Evolutionary conservation across 345 rosid species (phyloP), one percentile per base, ranked within the genome.

Genomic region (Citrus cavaleriei): DNA sequence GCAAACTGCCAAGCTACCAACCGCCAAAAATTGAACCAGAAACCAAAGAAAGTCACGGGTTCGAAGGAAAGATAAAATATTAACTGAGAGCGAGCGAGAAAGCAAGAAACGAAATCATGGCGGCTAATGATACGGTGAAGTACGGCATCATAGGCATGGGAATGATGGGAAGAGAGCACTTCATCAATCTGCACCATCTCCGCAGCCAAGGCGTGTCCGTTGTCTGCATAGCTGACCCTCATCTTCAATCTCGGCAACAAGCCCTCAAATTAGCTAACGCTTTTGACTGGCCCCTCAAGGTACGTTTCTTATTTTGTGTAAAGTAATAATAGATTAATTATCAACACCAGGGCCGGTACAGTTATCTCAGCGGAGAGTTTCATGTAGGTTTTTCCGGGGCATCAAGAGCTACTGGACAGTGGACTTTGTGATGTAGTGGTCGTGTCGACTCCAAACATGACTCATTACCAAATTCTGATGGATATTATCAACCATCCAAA

Each of bases 121-220:
- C 78, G 16, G 68, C 24, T 13, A 32, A 6, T n/a, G 72, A 55
- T 6, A 83, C 73, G 0, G 81, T 90, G 67, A 93, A 80, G 82
- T 95, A 95, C 68, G 98, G 98, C 60, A 90, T 93, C 85, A 82
- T 95, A 34, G 99, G 99, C 28, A 89, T 91, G 38, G 99, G 99
- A 67, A 92, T 95, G 97, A 93, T 95, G 99, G 99, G 99, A 68
- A 91, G 99, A 84, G 98, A 95, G 70, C 98, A 93, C 80, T 91
- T 95, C 77, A 85, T 91, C 75, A 95, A 95, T 83, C 91, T 95
- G 49, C 86, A 91, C 87, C 97, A 95, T 85, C 96, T 95, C 13
- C 83, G 88, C 32, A 68, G 71, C 75, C 85, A 92, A 83, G 92
- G 93, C 74, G 94, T 87, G 14, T 81, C 79, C 57, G 94, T 92